Evolutionary conservation across 495 filamentous ascomycete species (phyloP).

Genomic region (Eremomyces bilateralis): DNA sequence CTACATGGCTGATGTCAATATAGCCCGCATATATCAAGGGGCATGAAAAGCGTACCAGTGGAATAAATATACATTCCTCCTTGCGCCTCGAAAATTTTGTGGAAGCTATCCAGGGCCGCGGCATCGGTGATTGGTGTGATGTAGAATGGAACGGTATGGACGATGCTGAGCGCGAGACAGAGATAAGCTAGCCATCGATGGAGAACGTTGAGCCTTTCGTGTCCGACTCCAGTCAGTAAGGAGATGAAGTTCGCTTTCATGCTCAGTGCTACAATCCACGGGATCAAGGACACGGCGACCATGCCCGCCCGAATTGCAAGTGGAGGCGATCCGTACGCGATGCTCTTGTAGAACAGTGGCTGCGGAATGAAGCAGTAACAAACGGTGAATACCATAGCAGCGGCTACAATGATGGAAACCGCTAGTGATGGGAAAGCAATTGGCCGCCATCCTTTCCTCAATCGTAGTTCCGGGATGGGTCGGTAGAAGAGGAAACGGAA

Average conservation of each 20-base stretch:
- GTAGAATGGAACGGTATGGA: slow-evolving; percentile 81
- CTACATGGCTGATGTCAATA: no score
- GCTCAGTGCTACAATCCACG: slow-evolving; percentile 76
- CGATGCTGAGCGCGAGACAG: slow-evolving; percentile 56
- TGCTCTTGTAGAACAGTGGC: slow-evolving; percentile 65
- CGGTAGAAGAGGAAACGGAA: slow-evolving; percentile 74
- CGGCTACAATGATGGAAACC: slow-evolving; percentile 38
- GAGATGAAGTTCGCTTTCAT: slow-evolving; percentile 82
- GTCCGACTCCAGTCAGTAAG: slow-evolving; percentile 72
- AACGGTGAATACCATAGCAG: slow-evolving; percentile 45
- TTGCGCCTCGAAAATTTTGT: slow-evolving; percentile 32
- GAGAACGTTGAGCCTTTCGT: slow-evolving; percentile 78
- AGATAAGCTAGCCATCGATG: slow-evolving; percentile 88
- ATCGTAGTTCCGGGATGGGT: slow-evolving; percentile 43
- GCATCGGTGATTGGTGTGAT: slow-evolving; percentile 69
- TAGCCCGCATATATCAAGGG: no score
- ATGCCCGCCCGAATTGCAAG: slow-evolving; percentile 79
- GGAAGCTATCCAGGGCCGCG: slow-evolving; percentile 42
- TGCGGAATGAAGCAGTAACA: slow-evolving; percentile 72
- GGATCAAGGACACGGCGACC: slow-evolving; percentile 82
- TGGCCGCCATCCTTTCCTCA: slow-evolving; percentile 30
- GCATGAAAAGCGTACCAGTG: slow-evolving; percentile 33
- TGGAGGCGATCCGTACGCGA: slow-evolving; percentile 68
- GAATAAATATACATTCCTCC: slow-evolving; percentile 56
- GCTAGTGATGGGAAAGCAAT: slow-evolving; percentile 58